Percentiles rank a stretch among this genome's conserved stretches.
phyloP scores from a whole-genome alignment of 2,329 filamentous ascomycete genomes.

The Nemania diffusa region DNA sequence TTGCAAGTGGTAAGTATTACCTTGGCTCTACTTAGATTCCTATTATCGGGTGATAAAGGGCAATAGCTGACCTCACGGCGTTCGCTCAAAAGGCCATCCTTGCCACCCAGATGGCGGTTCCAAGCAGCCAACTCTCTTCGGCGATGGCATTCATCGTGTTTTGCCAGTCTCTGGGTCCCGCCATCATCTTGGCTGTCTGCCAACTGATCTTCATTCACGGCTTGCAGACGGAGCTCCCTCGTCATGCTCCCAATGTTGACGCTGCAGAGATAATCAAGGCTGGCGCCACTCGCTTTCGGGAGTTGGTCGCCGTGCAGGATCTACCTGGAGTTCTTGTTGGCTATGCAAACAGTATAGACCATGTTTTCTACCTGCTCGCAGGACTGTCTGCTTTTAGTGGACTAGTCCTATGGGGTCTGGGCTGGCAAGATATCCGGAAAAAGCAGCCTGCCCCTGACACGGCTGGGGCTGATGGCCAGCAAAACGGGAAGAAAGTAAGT shows the following conservation, averaged over 20 bases:
- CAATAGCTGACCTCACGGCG: background rate
- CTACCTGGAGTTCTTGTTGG: slow-evolving; percentile 53
- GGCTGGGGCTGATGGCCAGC: no score
- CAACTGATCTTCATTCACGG: slow-evolving; percentile 47
- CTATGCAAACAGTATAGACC: slow-evolving; percentile 53
- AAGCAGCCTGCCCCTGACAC: background rate
- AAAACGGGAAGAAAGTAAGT: no score
- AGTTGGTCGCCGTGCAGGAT: slow-evolving; percentile 46
- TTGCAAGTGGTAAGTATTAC: slow-evolving; percentile 29
- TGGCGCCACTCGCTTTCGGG: slow-evolving; percentile 55
- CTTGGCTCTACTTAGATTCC: background rate
- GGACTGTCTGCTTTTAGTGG: background rate
- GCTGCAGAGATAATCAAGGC: slow-evolving; percentile 52
- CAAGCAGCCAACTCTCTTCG: slow-evolving; percentile 17
- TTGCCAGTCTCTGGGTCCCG: slow-evolving; percentile 28
- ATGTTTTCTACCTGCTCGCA: slow-evolving; percentile 52
- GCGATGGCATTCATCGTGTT: slow-evolving; percentile 35
- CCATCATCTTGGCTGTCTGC: slow-evolving; percentile 23
- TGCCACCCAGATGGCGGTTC: slow-evolving; percentile 2
- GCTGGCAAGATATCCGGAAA: slow-evolving; percentile 8
- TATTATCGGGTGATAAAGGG: background rate
- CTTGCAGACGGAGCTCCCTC: slow-evolving; percentile 48
- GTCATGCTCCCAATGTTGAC: slow-evolving; percentile 48
- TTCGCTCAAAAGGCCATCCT: background rate
- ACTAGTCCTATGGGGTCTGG: background rate